Conservation (phyloP, 2,329 filamentous ascomycete species). For the Aspergillus caelatus region DNA sequence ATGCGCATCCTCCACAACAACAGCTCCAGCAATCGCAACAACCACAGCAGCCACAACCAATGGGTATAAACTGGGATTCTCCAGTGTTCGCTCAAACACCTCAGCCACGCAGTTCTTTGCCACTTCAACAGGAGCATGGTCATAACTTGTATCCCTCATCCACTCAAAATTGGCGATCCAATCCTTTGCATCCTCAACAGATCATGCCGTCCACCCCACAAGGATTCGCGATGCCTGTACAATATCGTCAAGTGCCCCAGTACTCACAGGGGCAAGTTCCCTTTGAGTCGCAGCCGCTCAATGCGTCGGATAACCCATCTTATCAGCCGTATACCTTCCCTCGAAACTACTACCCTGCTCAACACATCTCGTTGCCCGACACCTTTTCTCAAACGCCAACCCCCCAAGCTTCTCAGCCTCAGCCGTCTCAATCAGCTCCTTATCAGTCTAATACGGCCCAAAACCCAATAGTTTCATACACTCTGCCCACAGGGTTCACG, state of each 20-base stretch:
- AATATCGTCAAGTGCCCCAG: conserved; percentile 35
- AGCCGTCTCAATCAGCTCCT: conserved; percentile 22
- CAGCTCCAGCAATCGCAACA: conserved; percentile 24
- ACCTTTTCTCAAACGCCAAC: conserved; percentile 30
- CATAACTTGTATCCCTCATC: conserved; percentile 36
- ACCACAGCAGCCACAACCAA: conserved; percentile 26
- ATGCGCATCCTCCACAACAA: conserved; percentile 28
- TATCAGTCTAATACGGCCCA: conserved; percentile 23
- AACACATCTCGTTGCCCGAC: conserved; percentile 31
- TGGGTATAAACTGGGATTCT: conserved; percentile 42
- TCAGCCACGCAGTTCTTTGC: conserved; percentile 27
- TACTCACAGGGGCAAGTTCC: conserved; percentile 35
- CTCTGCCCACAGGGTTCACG: conserved; percentile 30
- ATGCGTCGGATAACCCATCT: conserved; percentile 32
- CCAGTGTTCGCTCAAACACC: conserved; percentile 36
- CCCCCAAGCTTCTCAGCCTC: conserved; percentile 28
- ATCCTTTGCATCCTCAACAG: conserved; percentile 31
- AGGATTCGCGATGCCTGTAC: conserved; percentile 29
- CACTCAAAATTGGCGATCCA: conserved; percentile 38
- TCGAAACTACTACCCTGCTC: conserved; percentile 35
- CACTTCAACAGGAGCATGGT: conserved; percentile 28
- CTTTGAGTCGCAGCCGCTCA: conserved; percentile 33
- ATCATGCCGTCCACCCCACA: conserved; percentile 29
- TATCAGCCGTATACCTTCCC: conserved; percentile 38
- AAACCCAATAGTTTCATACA: conserved; percentile 28